Conservation (phyloP, 495 filamentous ascomycete genomes). For the Aspergillus ellipticus region DNA sequence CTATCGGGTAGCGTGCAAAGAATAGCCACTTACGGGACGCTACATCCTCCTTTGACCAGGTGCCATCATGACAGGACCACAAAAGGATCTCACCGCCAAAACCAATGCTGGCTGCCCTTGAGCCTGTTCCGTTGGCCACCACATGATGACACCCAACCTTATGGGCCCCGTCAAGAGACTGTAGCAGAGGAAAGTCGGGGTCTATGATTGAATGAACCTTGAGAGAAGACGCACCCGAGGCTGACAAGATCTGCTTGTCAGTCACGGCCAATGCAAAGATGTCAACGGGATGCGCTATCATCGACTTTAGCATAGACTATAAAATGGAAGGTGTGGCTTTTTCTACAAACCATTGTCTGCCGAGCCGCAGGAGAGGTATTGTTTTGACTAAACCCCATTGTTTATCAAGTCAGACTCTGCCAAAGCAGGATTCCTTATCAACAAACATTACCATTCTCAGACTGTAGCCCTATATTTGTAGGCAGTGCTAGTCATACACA, state of each 20-base stretch:
- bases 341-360: slow-evolving; percentile 69
- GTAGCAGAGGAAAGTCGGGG: slow-evolving; percentile 67
- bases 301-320: slow-evolving; percentile 17
- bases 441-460: slow-evolving; percentile 1
- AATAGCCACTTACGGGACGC: slow-evolving; percentile 37
- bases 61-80: slow-evolving; percentile 59
- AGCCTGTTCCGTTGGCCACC: slow-evolving; percentile 62
- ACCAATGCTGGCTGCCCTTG: slow-evolving; percentile 71
- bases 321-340: background rate
- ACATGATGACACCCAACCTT: slow-evolving; percentile 87
- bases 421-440: background rate
- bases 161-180: slow-evolving; percentile 73
- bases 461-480: background rate
- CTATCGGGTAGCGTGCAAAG: slow-evolving; percentile 14
- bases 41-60: slow-evolving; percentile 50
- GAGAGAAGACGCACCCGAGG: slow-evolving; percentile 74
- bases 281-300: slow-evolving; percentile 74
- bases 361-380: slow-evolving; percentile 90
- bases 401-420: slow-evolving; percentile 7
- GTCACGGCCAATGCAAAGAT: slow-evolving; percentile 90
- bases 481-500: background rate
- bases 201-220: slow-evolving; percentile 69
- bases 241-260: slow-evolving; percentile 68
- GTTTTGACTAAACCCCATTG: slow-evolving; percentile 70
- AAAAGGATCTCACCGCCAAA: slow-evolving; percentile 83